Percentiles rank a stretch among this genome's conserved stretches.
Evolutionary conservation across 129 eudicot genomes (phyloP).

Genomic region (Gnaphalium uliginosum): DNA sequence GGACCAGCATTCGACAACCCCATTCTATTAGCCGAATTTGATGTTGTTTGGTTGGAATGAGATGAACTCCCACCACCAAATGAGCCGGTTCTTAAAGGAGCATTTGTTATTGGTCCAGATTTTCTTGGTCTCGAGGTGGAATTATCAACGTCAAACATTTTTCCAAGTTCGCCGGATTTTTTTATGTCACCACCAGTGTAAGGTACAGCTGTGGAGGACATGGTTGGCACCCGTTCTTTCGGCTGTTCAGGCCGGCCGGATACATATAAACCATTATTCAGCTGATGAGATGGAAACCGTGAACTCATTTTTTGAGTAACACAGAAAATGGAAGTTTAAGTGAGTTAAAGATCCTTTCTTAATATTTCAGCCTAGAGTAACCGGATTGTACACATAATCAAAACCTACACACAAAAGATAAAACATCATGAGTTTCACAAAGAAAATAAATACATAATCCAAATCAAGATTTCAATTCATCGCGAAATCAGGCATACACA

Average conservation of each 20-base stretch:
- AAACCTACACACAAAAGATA: slow-evolving; percentile 24
- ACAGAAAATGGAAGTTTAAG: slow-evolving; percentile 8
- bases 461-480: slow-evolving; percentile 6
- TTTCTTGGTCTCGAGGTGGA: slow-evolving; percentile 57
- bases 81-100: slow-evolving; percentile 71
- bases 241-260: slow-evolving; percentile 94
- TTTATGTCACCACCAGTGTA: slow-evolving; percentile 89
- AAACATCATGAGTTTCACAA: slow-evolving; percentile 1
- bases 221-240: slow-evolving; percentile 76
- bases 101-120: slow-evolving; percentile 72
- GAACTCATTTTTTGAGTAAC: slow-evolving; percentile 60
- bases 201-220: slow-evolving; percentile 81
- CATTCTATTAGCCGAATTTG: slow-evolving; percentile 47
- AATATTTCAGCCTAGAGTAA: slow-evolving; percentile 21
- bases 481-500: not conserved
- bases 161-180: slow-evolving; percentile 85
- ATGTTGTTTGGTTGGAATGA: slow-evolving; percentile 51
- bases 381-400: slow-evolving; percentile 28
- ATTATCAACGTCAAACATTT: slow-evolving; percentile 82
- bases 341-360: slow-evolving; percentile 12
- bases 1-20: slow-evolving; percentile 45
- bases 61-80: slow-evolving; percentile 65
- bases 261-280: slow-evolving; percentile 79
- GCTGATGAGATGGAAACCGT: slow-evolving; percentile 79
- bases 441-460: not conserved